Base-by-base conservation (phyloP, 768 basidiomycete species). In the Lactarius hatsudake region DNA sequence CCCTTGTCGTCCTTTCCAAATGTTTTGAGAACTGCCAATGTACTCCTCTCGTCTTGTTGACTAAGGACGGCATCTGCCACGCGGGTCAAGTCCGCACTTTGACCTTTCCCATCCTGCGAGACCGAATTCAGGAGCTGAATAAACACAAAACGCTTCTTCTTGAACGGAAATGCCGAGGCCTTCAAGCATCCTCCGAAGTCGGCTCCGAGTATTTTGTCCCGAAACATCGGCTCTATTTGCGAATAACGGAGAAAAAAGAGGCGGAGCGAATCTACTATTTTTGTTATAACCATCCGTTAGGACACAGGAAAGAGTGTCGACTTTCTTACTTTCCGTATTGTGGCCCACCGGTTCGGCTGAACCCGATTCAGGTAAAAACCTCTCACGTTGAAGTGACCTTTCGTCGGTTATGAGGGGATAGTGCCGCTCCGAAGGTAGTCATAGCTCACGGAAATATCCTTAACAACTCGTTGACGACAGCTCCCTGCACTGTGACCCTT, bases 111-210 rank as follows among this genome's bases (percentile, higher is more conserved):
- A 20, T 38, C 36, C 0, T 36, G 10, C n/a, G 10, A 48, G 10
- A 2, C 45, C n/a, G 45, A 48, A 8, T 12, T 28, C 12, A 67
- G 32, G 32, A 67, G 40, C 20, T 30, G 20, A 15, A 26, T 5
- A 6, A 64, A 40, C 13, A 45, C 28, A 5, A 67, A 32, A 17
- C 62, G 62, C 15, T 32, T 30, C 23, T 64, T 67, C 30, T 59
- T 63, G 15, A 26, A 40, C 34, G 40, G 66, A 20, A 67, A 67
- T 10, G 58, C 61, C 0, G 38, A 0, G 4, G 6, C 18, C 18
- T 5, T 38, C 20, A 62, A 43, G 23, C 34, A 55, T 0, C 28
- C 30, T 8, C 30, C 62, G 9, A 67, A 28, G 28, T 54, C 53
- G 20, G 62, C 66, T 8, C 20, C 26, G 2, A 36, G 26, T 9